Evolutionary conservation across 73 alveolate species (phyloP), one percentile per base, ranked within the genome.

Genomic region (Durusdinium trenchii): DNA sequence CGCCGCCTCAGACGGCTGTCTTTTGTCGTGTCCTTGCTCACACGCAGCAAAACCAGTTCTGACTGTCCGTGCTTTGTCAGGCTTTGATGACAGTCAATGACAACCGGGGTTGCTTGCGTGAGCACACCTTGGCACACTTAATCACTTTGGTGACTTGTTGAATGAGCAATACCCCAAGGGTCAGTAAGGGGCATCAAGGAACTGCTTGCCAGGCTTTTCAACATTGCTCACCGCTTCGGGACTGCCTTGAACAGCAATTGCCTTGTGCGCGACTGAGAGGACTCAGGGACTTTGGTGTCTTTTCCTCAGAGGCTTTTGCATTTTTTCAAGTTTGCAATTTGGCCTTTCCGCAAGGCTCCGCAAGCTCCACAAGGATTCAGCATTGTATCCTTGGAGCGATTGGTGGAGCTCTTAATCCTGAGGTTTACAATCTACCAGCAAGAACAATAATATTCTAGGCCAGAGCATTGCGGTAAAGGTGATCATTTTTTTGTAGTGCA

Each of bases 311-410:
- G 75, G 26, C n/a, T n/a, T 61, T 6, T 7, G 75, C 71, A 16
- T 12, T 57, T 12, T 57, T 12, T 57, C 35, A 26, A 26, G 71
- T 26, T 57, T 57, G 71, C 35, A 12, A 28, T 3, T 2, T 61
- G 38, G n/a, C n/a, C n/a, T n/a, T n/a, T n/a, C n/a, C 35, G 16
- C 46, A 36, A 85, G 95, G 95, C 95, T 6, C 95, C 95, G 18
- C 95, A 86, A 60, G 95, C 95, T 43, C 95, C 95, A 12, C 54
- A 86, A 35, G 95, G 95, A 60, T 86, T 86, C 95, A 86, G 95
- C 64, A 81, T 86, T n/a, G 38, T 67, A 61, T 86, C 95, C 7
- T 69, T 86, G 62, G 95, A 86, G 40, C 69, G 69, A 67, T 69
- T 86, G 52, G 95, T 28, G 57, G 47, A 9, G 42, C 20, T 67